These are phyloP conservation scores for Arthrinium puccinioides DNA, from an alignment of 2,329 filamentous ascomycete species.

Conservation along the genomic window DNA sequence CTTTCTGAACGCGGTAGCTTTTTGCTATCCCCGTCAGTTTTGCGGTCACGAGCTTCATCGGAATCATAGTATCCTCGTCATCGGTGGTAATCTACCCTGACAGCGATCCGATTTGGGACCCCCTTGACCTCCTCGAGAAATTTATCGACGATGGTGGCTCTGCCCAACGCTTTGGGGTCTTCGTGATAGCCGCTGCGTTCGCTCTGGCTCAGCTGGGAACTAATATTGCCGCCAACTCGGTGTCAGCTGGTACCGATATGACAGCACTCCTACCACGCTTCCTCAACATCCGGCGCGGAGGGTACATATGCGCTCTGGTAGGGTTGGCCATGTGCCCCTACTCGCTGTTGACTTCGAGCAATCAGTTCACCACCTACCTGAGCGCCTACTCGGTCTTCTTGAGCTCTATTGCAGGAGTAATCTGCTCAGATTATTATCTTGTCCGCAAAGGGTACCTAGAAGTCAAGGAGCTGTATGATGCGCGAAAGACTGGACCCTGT, in stretches of 20 bases:
- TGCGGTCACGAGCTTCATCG: conserved; percentile 76
- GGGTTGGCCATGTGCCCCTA: conserved; percentile 84
- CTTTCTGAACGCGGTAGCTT: too few species aligned
- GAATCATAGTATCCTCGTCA: conserved; percentile 70
- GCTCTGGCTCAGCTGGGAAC: conserved; percentile 77
- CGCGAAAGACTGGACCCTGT: conserved; percentile 56
- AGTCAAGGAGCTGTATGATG: conserved; percentile 72
- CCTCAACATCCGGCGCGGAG: conserved; percentile 78
- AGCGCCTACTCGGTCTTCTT: conserved; percentile 90
- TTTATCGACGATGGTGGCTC: conserved; percentile 65
- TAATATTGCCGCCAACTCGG: conserved; percentile 81
- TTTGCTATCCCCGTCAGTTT: conserved; percentile 66
- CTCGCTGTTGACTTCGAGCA: conserved; percentile 66
- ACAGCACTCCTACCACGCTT: conserved; percentile 73
- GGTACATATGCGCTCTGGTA: conserved; percentile 74
- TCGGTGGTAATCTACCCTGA: conserved; percentile 60
- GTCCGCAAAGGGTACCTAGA: conserved; percentile 78
- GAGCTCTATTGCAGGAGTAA: conserved; percentile 89
- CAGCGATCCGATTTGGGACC: conserved; percentile 63
- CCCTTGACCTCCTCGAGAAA: conserved; percentile 55
- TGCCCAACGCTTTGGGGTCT: conserved; percentile 66
- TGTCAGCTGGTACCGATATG: conserved; percentile 77
- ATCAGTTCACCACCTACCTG: conserved; percentile 86
- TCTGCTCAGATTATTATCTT: conserved; percentile 80
- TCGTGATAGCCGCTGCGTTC: conserved; percentile 64